These are phyloP conservation scores for Zygoascus ofunaensis DNA, from an alignment of 805 yeast genomes.

Conservation along the genomic window DNA sequence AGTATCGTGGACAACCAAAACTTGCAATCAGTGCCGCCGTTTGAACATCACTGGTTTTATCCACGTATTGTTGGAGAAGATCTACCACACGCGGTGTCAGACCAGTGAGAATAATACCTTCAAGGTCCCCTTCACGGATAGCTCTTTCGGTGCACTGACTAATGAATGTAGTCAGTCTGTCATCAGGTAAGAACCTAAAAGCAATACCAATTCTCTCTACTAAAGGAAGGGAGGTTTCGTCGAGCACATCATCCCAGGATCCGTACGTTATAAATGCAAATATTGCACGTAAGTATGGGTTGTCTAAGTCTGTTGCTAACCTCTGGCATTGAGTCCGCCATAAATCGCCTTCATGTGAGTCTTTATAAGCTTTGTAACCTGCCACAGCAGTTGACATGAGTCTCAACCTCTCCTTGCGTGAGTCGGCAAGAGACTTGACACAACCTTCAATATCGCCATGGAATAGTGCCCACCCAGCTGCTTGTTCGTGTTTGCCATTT, in stretches of 20 bases:
- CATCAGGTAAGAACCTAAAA: constrained; percentile 70
- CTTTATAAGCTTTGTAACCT: constrained; percentile 67
- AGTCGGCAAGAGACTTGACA: constrained; percentile 64
- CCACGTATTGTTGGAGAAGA: constrained; percentile 76
- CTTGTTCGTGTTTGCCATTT: constrained; percentile 64
- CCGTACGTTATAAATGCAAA: constrained; percentile 91
- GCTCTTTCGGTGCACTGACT: constrained; percentile 62
- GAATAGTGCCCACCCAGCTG: constrained; percentile 97
- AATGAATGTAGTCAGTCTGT: constrained; percentile 61
- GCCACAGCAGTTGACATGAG: constrained; percentile 91
- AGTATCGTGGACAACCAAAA: constrained; percentile 77
- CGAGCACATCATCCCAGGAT: constrained; percentile 93
- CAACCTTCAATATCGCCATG: constrained; percentile 82
- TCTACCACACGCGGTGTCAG: constrained; percentile 77
- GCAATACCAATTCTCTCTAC: constrained; percentile 89
- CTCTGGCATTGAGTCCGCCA: constrained; percentile 92
- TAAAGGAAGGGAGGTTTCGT: constrained; percentile 79
- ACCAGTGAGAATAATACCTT: constrained; percentile 88
- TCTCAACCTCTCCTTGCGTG: constrained; percentile 59
- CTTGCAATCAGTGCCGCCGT: constrained; percentile 77
- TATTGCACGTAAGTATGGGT: constrained; percentile 83
- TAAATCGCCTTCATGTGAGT: constrained; percentile 49
- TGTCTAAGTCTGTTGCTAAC: constrained; percentile 78
- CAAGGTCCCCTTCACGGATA: constrained; percentile 72
- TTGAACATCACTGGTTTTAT: constrained; percentile 83